Base-by-base conservation (phyloP, 805 yeast genomes). In the Cyberlindnera maritima region DNA sequence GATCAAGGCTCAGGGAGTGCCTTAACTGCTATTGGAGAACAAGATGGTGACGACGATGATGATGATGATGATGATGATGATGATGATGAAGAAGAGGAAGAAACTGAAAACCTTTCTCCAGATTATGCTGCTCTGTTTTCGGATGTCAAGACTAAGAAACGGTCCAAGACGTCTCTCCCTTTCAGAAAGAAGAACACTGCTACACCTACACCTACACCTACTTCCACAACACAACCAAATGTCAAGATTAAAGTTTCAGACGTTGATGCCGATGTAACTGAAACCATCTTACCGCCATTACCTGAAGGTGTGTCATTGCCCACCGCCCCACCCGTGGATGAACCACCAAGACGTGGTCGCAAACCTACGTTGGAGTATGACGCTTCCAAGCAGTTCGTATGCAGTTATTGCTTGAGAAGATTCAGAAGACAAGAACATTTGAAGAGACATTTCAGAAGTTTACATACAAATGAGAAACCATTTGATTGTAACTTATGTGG, bases 351-450 rank as follows among this genome's bases (percentile, higher is more conserved):
- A 3, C 69, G 88, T 41, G 88, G 88, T 6, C 72, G 88, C 35
- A 82, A 81, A 61, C 87, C 85, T 20, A 76, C 82, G 36, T 66
- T 76, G 51, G 78, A 76, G 41, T 81, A 78, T 17, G 87, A 81
- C 57, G 58, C 62, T 7, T 42, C 75, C 11, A 83, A 83, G 63
- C 79, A 79, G 36, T 84, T 75, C 59, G 76, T 77, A 26, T 85
- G 91, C 62, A 77, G 76, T 28, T 76, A 72, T 57, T 85, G 92
- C 62, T 72, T 76, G 40, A 73, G 91, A 54, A 62, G 78, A 39
- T 85, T 85, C 66, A 80, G 83, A 60, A 73, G 94, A 55, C 88
- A 84, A 61, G 94, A 85, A 58, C 94, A 85, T 63, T 66, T 85
- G 55, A 83, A 83, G 61, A 73, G 94, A 49, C 94, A 85, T 58